Conservation (phyloP, 305 asterid species). For the Solanum aculeatissimum region DNA sequence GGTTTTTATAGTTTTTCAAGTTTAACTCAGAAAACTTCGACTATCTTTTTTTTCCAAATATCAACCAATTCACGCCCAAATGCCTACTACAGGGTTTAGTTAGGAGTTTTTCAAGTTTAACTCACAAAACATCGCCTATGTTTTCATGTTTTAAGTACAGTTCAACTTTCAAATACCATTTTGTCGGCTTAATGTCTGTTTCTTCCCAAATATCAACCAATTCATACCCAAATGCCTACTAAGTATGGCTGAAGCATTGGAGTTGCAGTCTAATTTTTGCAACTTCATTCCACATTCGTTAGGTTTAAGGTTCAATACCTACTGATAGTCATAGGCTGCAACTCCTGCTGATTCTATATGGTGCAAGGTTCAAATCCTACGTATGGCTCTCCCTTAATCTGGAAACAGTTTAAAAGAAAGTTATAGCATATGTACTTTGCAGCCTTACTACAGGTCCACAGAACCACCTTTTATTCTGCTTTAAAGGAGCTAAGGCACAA, state of each 20-base stretch:
- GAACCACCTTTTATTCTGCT: slow-evolving; percentile 19
- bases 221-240: neutral
- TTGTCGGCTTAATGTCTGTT: neutral
- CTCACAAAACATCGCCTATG: neutral
- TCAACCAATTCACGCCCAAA: too few species aligned
- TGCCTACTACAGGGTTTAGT: neutral
- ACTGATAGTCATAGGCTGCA: neutral
- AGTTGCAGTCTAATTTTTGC: neutral
- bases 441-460: slow-evolving; percentile 50
- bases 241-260: neutral
- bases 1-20: neutral
- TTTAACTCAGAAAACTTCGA: neutral
- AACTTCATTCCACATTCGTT: neutral
- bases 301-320: neutral
- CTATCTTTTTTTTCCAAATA: neutral
- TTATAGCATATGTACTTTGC: neutral
- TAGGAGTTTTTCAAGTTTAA: neutral
- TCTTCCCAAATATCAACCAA: neutral
- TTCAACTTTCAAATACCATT: neutral
- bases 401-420: too few species aligned
- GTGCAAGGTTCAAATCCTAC: neutral
- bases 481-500: slow-evolving; percentile 10
- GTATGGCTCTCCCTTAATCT: neutral
- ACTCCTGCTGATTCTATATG: neutral
- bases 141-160: neutral